Evolutionary conservation across 306 rosid species (phyloP).

Genomic region (Notholithocarpus densiflorus): DNA sequence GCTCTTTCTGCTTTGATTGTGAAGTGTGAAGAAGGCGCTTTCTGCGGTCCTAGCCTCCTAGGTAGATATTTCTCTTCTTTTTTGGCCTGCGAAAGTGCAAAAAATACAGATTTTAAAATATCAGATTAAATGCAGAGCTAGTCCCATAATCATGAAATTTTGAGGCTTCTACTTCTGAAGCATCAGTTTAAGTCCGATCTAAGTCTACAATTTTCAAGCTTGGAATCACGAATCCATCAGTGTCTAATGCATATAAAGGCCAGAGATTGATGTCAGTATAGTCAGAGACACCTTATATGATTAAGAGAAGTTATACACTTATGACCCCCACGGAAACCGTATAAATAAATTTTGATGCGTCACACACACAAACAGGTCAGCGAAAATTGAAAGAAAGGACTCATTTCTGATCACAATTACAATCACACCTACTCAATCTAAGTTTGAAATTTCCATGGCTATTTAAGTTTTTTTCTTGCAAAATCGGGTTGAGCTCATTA

Average conservation of each 20-base stretch:
- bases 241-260: constrained; percentile 45
- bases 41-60: constrained; percentile 92
- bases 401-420: background rate
- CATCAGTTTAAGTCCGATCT: constrained; percentile 12
- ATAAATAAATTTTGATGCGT: background rate
- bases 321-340: background rate
- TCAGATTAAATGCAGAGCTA: too few relatives aligned
- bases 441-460: too few relatives aligned
- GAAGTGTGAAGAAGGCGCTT: constrained; percentile 91
- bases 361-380: background rate
- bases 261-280: background rate
- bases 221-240: constrained; percentile 92
- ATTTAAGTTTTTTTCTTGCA: too few relatives aligned
- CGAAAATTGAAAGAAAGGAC: background rate
- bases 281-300: background rate
- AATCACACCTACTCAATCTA: background rate
- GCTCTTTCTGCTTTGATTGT: constrained; percentile 69
- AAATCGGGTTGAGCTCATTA: too few relatives aligned
- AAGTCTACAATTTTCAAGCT: constrained; percentile 72
- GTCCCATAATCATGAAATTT: constrained; percentile 29
- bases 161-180: constrained; percentile 45
- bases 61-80: constrained; percentile 68
- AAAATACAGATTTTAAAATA: constrained; percentile 8
- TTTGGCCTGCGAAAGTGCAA: constrained; percentile 42
- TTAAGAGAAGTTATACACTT: background rate